Conservation (phyloP, 1,284 basidiomycete species). For the Salmacisia buchloeana region DNA sequence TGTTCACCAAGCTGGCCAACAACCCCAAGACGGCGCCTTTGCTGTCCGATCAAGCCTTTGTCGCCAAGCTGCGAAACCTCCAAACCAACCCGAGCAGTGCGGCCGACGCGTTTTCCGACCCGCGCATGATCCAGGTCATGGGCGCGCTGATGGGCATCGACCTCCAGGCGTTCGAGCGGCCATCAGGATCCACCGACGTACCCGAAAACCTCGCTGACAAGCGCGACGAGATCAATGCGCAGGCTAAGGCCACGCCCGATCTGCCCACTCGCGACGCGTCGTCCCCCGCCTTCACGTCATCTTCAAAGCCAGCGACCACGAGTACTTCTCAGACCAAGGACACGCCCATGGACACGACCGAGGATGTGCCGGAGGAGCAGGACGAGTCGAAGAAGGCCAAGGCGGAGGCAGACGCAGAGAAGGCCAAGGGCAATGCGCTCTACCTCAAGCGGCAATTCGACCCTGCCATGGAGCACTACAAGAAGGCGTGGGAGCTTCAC, state of each 20-base stretch:
- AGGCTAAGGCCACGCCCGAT: conserved; percentile 21
- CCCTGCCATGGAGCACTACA: conserved; percentile 48
- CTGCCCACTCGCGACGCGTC: not conserved
- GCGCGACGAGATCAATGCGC: conserved; percentile 42
- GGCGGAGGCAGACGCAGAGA: conserved; percentile 43
- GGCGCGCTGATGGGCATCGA: conserved; percentile 92
- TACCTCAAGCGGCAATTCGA: conserved; percentile 72
- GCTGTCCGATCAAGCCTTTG: conserved; percentile 69
- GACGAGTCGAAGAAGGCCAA: conserved; percentile 35
- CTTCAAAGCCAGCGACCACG: conserved; percentile 42
- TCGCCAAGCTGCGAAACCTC: conserved; percentile 47
- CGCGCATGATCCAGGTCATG: conserved; percentile 82
- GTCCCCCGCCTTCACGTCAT: conserved; percentile 38
- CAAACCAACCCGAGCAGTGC: conserved; percentile 50
- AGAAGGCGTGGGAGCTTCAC: conserved; percentile 85
- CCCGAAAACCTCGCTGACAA: conserved; percentile 59
- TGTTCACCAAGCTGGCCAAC: conserved; percentile 72
- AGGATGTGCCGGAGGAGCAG: conserved; percentile 17
- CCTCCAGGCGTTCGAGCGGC: conserved; percentile 76
- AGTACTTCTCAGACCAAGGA: conserved; percentile 17
- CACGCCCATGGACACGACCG: conserved; percentile 24
- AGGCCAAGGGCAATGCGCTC: conserved; percentile 65
- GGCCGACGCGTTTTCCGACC: conserved; percentile 61
- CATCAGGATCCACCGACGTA: conserved; percentile 75
- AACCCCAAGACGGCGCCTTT: conserved; percentile 81